Conservation (phyloP, 75 land plant species). For the Chamaecyparis obtusa region DNA sequence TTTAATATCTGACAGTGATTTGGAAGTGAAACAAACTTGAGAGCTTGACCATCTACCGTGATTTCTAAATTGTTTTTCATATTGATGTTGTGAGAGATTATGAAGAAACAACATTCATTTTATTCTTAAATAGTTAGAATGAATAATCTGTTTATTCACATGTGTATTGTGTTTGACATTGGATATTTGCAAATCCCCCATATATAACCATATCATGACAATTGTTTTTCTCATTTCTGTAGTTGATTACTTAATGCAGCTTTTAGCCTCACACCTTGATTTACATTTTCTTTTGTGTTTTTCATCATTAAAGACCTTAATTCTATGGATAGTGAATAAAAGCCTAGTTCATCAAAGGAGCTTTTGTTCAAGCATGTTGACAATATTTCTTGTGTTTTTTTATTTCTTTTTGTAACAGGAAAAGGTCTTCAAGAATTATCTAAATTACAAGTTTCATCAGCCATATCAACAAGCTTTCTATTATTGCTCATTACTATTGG, state of each 20-base stretch:
- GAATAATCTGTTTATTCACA: background rate
- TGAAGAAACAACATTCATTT: background rate
- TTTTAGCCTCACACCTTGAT: background rate
- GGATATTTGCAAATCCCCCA: background rate
- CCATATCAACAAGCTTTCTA: constrained; percentile 94
- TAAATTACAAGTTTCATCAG: constrained; percentile 84
- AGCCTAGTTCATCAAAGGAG: background rate
- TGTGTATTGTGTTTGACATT: background rate
- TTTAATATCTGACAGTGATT: background rate
- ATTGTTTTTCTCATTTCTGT: background rate
- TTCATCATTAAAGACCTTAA: background rate
- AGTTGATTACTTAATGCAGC: background rate
- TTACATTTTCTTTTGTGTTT: background rate
- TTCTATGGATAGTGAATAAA: background rate
- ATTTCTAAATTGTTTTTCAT: background rate
- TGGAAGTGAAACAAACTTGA: background rate
- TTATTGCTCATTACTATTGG: constrained; percentile 67
- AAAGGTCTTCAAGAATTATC: constrained; percentile 67
- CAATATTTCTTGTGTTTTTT: background rate
- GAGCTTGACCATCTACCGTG: background rate
- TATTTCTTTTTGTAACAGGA: constrained; percentile 50
- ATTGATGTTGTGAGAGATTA: background rate
- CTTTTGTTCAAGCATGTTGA: background rate
- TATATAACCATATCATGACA: background rate
- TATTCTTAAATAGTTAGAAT: background rate